phyloP scores from a whole-genome alignment of 176 grass and related monocot species.

The Eragrostis curvula region DNA sequence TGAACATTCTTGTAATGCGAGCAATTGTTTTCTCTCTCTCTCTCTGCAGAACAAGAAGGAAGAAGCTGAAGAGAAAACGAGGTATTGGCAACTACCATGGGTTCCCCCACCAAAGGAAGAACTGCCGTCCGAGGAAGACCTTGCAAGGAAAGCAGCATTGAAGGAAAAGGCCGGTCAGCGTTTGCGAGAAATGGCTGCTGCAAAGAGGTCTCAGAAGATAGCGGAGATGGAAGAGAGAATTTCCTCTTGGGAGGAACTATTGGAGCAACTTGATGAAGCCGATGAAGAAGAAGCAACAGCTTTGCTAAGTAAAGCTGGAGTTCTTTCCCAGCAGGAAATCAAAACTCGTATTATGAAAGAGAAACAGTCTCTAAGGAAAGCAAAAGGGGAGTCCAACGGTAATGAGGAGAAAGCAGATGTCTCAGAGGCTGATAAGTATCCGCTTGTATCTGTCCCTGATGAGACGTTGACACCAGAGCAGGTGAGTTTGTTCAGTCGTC shows the following conservation, averaged over 20 bases:
- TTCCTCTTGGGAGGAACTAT: conserved; percentile 65
- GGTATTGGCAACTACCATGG: conserved; percentile 98
- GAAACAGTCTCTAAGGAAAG: conserved; percentile 84
- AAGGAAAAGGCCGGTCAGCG: conserved; percentile 96
- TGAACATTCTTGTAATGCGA: conserved; percentile 37
- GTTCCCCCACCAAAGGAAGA: conserved; percentile 87
- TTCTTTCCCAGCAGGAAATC: conserved; percentile 87
- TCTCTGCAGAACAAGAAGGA: conserved; percentile 82
- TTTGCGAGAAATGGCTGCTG: conserved; percentile 90
- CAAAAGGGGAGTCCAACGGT: conserved; percentile 80
- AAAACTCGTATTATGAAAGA: conserved; percentile 68
- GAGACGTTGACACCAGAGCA: conserved; percentile 85
- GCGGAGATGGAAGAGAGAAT: conserved; percentile 69
- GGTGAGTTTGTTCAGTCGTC: conserved; percentile 51
- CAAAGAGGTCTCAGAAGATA: conserved; percentile 84
- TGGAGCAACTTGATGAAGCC: conserved; percentile 76
- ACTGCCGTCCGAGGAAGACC: conserved; percentile 92
- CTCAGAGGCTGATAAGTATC: conserved; percentile 78
- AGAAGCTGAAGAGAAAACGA: conserved; percentile 89
- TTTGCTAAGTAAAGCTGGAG: conserved; percentile 65
- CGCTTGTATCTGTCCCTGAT: conserved; percentile 81
- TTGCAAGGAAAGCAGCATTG: conserved; percentile 87
- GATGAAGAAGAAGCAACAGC: conserved; percentile 66
- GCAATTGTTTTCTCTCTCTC: conserved; percentile 31
- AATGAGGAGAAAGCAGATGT: conserved; percentile 66